These are phyloP conservation scores for Debaryomyces hansenii DNA, from an alignment of 805 yeast genomes.

Conservation along the genomic window DNA sequence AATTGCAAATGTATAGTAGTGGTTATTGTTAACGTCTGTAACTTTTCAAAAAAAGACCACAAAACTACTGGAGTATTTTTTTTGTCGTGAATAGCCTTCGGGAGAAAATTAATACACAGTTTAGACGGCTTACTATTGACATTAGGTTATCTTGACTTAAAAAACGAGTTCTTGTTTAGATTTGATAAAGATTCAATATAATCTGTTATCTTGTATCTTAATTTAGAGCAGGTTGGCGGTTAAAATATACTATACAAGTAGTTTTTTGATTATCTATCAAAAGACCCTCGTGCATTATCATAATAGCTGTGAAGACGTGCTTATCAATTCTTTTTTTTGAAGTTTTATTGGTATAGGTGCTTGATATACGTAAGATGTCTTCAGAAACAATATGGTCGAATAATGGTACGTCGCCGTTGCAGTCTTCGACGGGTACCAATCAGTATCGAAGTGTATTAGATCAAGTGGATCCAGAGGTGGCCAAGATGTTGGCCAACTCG, in stretches of 20 bases:
- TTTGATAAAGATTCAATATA: no score
- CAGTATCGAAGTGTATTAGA: conserved; percentile 36
- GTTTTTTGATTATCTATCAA: background rate
- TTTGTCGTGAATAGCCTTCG: background rate
- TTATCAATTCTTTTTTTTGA: no score
- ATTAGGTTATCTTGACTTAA: no score
- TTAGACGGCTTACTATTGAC: background rate
- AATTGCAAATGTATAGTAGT: background rate
- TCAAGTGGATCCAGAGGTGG: conserved; percentile 42
- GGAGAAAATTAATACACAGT: conserved; percentile 1
- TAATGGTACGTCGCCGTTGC: conserved; percentile 22
- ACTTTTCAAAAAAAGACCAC: conserved; percentile 1
- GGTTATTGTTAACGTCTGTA: background rate
- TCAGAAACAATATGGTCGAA: conserved; percentile 47
- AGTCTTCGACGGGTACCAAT: conserved; percentile 10
- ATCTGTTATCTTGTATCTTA: no score
- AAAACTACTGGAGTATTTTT: conserved; percentile 2
- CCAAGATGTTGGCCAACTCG: conserved; percentile 25
- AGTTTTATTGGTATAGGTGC: background rate
- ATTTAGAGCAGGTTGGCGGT: no score
- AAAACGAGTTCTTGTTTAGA: no score
- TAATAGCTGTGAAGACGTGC: no score
- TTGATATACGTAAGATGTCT: conserved; percentile 20
- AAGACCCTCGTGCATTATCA: background rate
- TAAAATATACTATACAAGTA: background rate